Conservation (phyloP, 495 filamentous ascomycete species). For the Lophiotrema nucula region DNA sequence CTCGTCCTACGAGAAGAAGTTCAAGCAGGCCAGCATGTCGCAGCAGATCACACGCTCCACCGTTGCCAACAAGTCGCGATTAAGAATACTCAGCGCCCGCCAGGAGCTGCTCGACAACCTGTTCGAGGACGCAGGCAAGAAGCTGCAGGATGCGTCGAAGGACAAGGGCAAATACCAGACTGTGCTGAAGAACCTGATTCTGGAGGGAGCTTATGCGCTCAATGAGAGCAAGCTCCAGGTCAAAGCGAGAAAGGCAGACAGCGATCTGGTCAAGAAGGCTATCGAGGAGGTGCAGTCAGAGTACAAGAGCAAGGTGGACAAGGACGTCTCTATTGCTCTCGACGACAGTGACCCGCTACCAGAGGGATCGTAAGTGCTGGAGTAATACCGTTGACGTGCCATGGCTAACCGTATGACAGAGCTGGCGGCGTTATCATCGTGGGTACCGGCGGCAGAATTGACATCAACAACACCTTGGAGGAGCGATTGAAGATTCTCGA, state of each 20-base stretch:
- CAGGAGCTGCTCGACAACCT: constrained; percentile 92
- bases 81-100: constrained; percentile 78
- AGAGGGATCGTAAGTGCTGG: constrained; percentile 73
- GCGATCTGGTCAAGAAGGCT: constrained; percentile 67
- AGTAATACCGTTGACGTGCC: neutral
- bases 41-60: constrained; percentile 97
- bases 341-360: constrained; percentile 79
- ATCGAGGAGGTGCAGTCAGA: constrained; percentile 70
- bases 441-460: constrained; percentile 86
- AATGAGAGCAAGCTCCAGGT: constrained; percentile 73
- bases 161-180: constrained; percentile 71
- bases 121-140: constrained; percentile 72
- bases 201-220: constrained; percentile 88
- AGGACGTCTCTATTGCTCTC: constrained; percentile 63
- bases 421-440: constrained; percentile 79
- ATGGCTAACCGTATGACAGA: constrained; percentile 46
- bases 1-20: constrained; percentile 89
- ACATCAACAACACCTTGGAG: constrained; percentile 97
- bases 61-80: constrained; percentile 88
- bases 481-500: constrained; percentile 83
- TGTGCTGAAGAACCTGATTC: constrained; percentile 72
- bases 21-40: constrained; percentile 93
- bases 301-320: constrained; percentile 71
- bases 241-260: constrained; percentile 76
- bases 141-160: constrained; percentile 60